Base-by-base conservation (phyloP, 2,329 filamentous ascomycete genomes). In the Amauroascus verrucosus region DNA sequence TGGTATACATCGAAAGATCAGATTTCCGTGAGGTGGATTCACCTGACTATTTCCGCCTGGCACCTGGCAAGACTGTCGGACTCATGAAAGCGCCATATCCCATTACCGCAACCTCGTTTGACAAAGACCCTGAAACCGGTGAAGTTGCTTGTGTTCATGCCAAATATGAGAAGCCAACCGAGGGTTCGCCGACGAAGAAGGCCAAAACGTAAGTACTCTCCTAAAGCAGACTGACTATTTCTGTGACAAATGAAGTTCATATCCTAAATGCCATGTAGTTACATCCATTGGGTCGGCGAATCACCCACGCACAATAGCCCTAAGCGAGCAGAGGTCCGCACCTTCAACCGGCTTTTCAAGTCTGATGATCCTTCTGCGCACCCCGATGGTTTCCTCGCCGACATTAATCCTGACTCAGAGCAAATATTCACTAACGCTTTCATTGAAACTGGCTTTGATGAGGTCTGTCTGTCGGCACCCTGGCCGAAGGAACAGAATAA, bases 261-360 rank as follows among this genome's bases (percentile, higher is more conserved):
- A 18, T 38, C 6, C 37, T 56, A 9, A 50, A 32, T 28, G 18
- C 13, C 37, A 44, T 52, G 20, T 7, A 74, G 75, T 0, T 79
- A 76, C 65, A 95, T 96, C 66, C 89, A 95, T 65, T 96, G 91
- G 91, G 86, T 95, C 5, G 81, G 83, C 4, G 80, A 82, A 37
- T 83, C 81, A 1, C 79, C 84, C 0, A 77, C 77, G 13, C 81
- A 82, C 59, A 71, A 74, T 33, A 77, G 77, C 37, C 79, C 79
- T 3, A 72, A 83, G 56, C 76, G 73, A 52, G 83, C 84, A 11
- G 85, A 90, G 68, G 86, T 82, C 40, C 85, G 90, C 55, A 77
- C 93, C 46, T 84, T 93, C 72, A 86, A 88, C 66, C 75, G 82
- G 2, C 78, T 97, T 0, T 96, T 96, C 79, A 89, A 88, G 68